phyloP scores from a whole-genome alignment of 2,329 filamentous ascomycete species.

The Fusarium abutilonis region DNA sequence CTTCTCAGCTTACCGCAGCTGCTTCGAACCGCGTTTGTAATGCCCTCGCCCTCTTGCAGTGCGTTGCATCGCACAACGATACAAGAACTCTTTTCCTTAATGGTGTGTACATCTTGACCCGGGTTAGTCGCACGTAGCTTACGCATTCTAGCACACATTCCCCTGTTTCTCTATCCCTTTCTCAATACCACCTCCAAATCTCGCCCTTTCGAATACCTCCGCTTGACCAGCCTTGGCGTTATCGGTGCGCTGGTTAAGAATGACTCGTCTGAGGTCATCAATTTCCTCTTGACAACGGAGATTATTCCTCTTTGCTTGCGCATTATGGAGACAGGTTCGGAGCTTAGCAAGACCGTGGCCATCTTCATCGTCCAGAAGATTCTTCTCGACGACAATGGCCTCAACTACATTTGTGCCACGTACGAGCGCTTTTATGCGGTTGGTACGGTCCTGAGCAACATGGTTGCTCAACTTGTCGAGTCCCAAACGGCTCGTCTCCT shows the following conservation, averaged over 20 bases:
- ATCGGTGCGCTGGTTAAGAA: conserved; percentile 99
- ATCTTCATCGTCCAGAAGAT: conserved; percentile 99
- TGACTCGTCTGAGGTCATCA: conserved; percentile 97
- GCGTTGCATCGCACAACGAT: conserved; percentile 96
- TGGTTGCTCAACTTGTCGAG: conserved; percentile 97
- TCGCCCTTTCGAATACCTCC: conserved; percentile 95
- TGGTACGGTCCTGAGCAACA: conserved; percentile 96
- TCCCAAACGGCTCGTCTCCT: conserved; percentile 95
- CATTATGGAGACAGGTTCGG: conserved; percentile 99
- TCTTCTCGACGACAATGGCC: conserved; percentile 91
- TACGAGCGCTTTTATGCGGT: conserved; percentile 99
- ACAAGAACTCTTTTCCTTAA: conserved; percentile 93
- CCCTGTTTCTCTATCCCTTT: conserved; percentile 96
- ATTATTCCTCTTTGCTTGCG: conserved; percentile 97
- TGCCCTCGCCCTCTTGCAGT: conserved; percentile 92
- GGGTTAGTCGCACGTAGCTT: conserved; percentile 5
- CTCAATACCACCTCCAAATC: conserved; percentile 99
- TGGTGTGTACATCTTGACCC: conserved; percentile 64
- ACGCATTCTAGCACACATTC: conserved; percentile 81
- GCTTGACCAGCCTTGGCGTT: conserved; percentile 93
- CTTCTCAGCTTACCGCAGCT: conserved; percentile 95
- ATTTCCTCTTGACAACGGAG: conserved; percentile 97
- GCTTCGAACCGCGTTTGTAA: conserved; percentile 98
- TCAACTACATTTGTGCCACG: conserved; percentile 98
- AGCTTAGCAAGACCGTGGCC: conserved; percentile 97